Evolutionary conservation across 2,329 filamentous ascomycete species (phyloP).

Genomic region (Cladosporium oxysporum): DNA sequence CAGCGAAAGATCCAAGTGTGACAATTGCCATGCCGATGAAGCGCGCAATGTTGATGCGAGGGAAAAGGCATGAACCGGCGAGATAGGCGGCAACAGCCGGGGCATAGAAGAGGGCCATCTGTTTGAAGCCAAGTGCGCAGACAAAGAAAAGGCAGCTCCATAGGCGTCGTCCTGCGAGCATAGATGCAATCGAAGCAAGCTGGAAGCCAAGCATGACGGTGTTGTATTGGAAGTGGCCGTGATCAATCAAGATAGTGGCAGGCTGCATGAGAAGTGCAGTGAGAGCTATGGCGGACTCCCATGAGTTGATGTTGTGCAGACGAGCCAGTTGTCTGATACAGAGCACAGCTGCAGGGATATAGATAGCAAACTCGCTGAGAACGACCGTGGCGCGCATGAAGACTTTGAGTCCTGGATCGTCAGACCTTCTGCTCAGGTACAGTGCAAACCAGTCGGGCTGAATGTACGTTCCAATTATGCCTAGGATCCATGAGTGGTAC

Average conservation of each 20-base stretch:
- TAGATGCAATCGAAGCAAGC: slow-evolving; percentile 81
- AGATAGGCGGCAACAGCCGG: slow-evolving; percentile 91
- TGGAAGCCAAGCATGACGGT: slow-evolving; percentile 96
- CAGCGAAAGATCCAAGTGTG: slow-evolving; percentile 71
- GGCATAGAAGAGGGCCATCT: slow-evolving; percentile 98
- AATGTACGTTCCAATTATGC: slow-evolving; percentile 77
- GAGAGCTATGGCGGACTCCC: slow-evolving; percentile 82
- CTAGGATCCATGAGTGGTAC: slow-evolving; percentile 96
- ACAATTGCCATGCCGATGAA: slow-evolving; percentile 74
- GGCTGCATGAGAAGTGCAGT: slow-evolving; percentile 92
- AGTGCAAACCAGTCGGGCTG: slow-evolving; percentile 86
- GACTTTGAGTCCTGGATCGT: slow-evolving; percentile 79
- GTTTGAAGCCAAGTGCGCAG: slow-evolving; percentile 91
- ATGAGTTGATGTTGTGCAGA: slow-evolving; percentile 70
- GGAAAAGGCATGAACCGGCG: slow-evolving; percentile 80
- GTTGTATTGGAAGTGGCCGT: slow-evolving; percentile 97
- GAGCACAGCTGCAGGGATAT: slow-evolving; percentile 80
- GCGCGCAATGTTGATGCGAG: slow-evolving; percentile 65
- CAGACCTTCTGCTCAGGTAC: slow-evolving; percentile 75
- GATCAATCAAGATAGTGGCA: slow-evolving; percentile 85
- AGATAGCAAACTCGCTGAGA: slow-evolving; percentile 86
- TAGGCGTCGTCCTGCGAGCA: slow-evolving; percentile 78
- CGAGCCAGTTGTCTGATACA: slow-evolving; percentile 81
- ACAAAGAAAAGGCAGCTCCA: slow-evolving; percentile 96
- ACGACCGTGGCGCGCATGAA: slow-evolving; percentile 95